Conservation (phyloP, 306 rosid species). For the Vigna nakashimae region DNA sequence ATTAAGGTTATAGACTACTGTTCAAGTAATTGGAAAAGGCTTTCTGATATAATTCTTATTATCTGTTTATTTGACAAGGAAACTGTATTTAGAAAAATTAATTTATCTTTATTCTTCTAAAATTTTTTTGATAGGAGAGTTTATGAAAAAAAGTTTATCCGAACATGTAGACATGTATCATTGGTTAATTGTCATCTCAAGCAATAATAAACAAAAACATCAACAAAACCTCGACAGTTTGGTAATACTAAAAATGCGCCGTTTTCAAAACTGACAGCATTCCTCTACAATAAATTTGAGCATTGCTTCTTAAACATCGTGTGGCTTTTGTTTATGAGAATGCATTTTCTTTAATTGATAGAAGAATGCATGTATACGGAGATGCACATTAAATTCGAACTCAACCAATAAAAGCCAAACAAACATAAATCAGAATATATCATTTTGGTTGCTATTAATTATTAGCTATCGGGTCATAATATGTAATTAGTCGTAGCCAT, state of each 20-base stretch:
- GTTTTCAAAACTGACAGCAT: neutral
- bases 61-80: neutral
- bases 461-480: neutral
- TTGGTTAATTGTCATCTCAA: neutral
- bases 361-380: neutral
- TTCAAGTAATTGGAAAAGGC: neutral
- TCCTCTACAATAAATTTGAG: neutral
- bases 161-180: too few species aligned
- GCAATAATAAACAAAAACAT: constrained; percentile 7
- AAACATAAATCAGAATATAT: neutral
- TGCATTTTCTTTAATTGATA: constrained; percentile 6
- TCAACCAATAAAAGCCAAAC: neutral
- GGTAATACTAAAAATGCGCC: constrained; percentile 9
- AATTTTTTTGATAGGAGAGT: too few species aligned
- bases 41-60: neutral
- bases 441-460: neutral
- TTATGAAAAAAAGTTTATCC: too few species aligned
- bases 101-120: too few species aligned
- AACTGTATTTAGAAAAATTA: neutral
- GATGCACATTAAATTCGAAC: neutral
- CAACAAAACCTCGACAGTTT: neutral
- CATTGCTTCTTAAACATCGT: too few species aligned
- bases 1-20: neutral
- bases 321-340: neutral
- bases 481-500: neutral